Evolutionary conservation across 768 basidiomycete species (phyloP).

Genomic region (Agaricus sinodeliciosus): DNA sequence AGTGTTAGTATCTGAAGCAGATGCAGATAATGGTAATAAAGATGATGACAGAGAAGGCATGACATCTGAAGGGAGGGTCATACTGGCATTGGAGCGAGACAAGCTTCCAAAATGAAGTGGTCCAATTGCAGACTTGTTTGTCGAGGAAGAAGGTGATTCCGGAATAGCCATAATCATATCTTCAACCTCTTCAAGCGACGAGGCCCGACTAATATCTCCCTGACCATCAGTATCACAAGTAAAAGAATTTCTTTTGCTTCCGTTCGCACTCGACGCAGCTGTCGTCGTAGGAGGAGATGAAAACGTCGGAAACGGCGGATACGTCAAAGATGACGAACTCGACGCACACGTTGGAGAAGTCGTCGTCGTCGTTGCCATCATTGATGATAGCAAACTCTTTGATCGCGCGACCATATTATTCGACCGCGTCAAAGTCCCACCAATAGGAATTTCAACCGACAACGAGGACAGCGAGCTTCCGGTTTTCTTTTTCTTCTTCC

Average conservation of each 20-base stretch:
- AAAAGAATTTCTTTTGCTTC: background rate
- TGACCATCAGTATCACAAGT: background rate
- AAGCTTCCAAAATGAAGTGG: background rate
- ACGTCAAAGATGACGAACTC: constrained; percentile 9
- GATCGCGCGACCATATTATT: background rate
- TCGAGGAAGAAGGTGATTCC: background rate
- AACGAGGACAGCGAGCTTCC: background rate
- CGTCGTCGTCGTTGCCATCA: background rate
- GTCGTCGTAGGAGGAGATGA: constrained; percentile 12
- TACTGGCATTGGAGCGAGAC: too few species aligned
- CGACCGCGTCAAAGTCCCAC: background rate
- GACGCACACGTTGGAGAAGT: background rate
- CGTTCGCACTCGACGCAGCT: too few species aligned
- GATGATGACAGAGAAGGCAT: background rate
- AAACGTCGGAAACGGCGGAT: constrained; percentile 23
- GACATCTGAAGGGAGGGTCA: background rate
- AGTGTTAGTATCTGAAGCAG: background rate
- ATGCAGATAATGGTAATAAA: too few species aligned
- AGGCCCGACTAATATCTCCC: background rate
- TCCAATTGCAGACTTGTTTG: background rate
- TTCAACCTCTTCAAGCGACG: background rate
- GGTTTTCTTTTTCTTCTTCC: background rate
- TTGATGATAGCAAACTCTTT: background rate
- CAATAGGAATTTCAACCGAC: constrained; percentile 6
- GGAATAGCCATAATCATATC: background rate